Base-by-base conservation (phyloP, 2,329 filamentous ascomycete genomes). In the Hymenotorrendiella dingleyae region DNA sequence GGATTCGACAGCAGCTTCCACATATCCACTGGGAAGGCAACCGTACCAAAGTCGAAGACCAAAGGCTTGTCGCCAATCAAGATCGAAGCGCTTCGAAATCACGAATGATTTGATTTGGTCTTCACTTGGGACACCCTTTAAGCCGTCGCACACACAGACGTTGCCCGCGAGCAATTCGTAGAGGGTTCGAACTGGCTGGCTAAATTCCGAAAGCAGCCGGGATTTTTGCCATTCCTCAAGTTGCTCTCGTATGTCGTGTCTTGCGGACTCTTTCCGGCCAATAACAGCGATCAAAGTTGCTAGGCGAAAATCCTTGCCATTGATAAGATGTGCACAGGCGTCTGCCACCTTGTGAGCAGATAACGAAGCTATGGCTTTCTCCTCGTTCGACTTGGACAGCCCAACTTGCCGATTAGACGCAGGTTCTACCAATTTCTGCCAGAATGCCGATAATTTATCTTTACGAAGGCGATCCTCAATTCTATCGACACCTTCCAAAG, bases 1-100 rank as follows among this genome's bases (percentile, higher is more conserved):
- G 21, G 76, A 74, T 32, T 72, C 65, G 4, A 98, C 82, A 3
- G 90, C 90, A 34, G 73, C 69, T 37, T 82, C 78, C 32, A 96
- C 72, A 26, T 80, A 74, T 33, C 89, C 84, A 28, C 80, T 72
- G 24, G 76, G 70, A 2, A 77, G 72, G 29, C 81, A 85, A 33
- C 82, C 82, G 62, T 95, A 98, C 86, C 89, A 97, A 2, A 98
- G 71, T 32, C 90, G 81, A 37, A 98, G 73, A 9, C 87, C 91
- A 63, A 98, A 95, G 0, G 90, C 83, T 59, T 94, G 90, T 62
- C 87, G 82, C 93, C 93, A 98, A 61, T 94, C 86, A 26, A 98
- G 72, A 4, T 80, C 80, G 61, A 96, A 98, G 35, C 82, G 82
- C 55, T 85, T 76, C 1, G 88, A 86, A 51, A 98, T 86, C 41